A percentile compares a stretch with the other conserved stretches of the same genome.
Evolutionary conservation across 805 yeast genomes (phyloP).

Genomic region (Candida loeiensis): DNA sequence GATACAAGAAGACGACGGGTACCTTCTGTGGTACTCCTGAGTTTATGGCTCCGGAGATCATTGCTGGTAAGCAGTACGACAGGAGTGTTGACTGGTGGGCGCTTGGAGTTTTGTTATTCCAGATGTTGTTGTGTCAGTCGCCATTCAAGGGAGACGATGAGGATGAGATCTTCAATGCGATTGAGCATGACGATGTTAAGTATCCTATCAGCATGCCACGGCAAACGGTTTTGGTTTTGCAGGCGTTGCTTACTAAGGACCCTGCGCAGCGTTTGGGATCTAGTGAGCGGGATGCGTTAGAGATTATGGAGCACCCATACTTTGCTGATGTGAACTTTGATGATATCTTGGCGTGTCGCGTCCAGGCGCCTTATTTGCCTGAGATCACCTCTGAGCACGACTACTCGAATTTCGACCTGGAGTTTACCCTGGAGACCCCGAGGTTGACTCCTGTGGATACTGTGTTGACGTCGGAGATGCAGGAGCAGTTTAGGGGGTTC

Average conservation of each 20-base stretch:
- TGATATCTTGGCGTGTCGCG: constrained; percentile 66
- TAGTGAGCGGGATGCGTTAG: constrained; percentile 84
- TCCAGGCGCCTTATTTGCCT: constrained; percentile 88
- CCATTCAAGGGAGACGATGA: constrained; percentile 98
- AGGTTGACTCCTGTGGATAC: constrained; percentile 93
- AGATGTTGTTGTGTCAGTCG: constrained; percentile 93
- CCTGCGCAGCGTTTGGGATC: constrained; percentile 82
- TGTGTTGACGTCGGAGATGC: constrained; percentile 78
- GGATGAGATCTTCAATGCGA: constrained; percentile 96
- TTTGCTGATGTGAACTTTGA: constrained; percentile 88
- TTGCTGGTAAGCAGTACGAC: constrained; percentile 88
- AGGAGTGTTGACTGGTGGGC: constrained; percentile 99
- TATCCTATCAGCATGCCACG: constrained; percentile 97
- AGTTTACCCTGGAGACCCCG: constrained; percentile 92
- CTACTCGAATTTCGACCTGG: constrained; percentile 89
- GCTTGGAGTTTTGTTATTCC: constrained; percentile 92
- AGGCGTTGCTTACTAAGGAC: constrained; percentile 85
- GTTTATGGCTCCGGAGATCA: constrained; percentile 97
- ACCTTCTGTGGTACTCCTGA: constrained; percentile 99
- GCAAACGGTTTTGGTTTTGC: constrained; percentile 91
- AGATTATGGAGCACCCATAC: constrained; percentile 93
- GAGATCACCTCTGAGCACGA: constrained; percentile 84
- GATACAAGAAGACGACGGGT: constrained; percentile 78
- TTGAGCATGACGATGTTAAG: constrained; percentile 91
- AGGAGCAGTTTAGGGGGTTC: constrained; percentile 96